phyloP scores from a whole-genome alignment of 2,329 filamentous ascomycete species.

The Aspergillus amoenus region DNA sequence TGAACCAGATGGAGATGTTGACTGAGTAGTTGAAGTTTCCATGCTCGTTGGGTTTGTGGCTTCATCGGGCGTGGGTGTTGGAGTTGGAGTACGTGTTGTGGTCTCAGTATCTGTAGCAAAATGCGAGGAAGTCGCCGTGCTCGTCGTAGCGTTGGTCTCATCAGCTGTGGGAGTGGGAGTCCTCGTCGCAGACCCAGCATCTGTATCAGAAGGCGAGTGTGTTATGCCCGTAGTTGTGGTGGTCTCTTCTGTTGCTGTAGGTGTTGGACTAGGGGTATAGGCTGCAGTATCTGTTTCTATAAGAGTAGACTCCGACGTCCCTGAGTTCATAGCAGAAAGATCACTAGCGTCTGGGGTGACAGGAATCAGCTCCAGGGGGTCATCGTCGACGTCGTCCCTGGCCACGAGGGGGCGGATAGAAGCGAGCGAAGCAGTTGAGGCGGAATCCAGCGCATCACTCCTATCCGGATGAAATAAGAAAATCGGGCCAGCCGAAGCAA shows the following conservation, averaged over 20 bases:
- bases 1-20: neutral
- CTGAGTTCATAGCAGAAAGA: neutral
- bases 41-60: no score
- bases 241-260: neutral
- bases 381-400: neutral
- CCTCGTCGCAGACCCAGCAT: neutral
- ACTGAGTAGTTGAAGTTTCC: neutral
- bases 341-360: neutral
- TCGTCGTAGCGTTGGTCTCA: neutral
- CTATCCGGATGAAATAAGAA: conserved; percentile 15
- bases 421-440: neutral
- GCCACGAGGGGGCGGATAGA: neutral
- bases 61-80: no score
- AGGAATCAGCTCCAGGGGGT: conserved; percentile 2
- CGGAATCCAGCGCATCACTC: neutral
- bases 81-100: no score
- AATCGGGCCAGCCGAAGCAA: conserved; percentile 27
- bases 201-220: neutral
- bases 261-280: neutral
- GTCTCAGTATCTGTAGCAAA: no score
- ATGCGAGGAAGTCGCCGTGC: no score
- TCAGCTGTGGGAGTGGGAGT: neutral
- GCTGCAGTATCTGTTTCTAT: neutral
- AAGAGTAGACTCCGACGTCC: neutral
- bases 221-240: neutral